Base-by-base conservation (phyloP, 768 basidiomycete genomes). In the Mycena kentingensis region DNA sequence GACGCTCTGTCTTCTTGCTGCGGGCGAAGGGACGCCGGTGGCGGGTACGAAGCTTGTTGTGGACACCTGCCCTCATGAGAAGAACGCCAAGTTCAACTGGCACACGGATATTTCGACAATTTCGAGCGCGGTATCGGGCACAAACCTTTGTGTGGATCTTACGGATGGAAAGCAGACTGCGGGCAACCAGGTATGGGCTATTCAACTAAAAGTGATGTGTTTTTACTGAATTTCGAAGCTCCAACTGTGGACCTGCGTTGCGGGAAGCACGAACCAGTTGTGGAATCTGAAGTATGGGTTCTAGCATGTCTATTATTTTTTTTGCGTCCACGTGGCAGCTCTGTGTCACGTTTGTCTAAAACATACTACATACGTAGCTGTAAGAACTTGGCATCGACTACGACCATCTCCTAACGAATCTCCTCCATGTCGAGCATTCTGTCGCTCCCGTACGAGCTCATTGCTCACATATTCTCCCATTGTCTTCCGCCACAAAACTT, bases 181-280 rank as follows among this genome's bases (percentile, higher is more conserved):
- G 34, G 63, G 64, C n/a, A 57, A 38, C 37, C 37, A 38, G 37
- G 37, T 38, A 6, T 19, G 37, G 8, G 10, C 8, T 32, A 32
- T 32, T 32, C 37, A 8, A 21, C 37, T 15, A 38, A 11, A 34
- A 11, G 13, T 38, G 37, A 8, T 38, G 11, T 11, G n/a, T n/a
- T 21, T 38, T 38, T 38, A 15, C 37, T 38, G n/a, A n/a, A n/a
- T n/a, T n/a, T n/a, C 57, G 15, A 60, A 63, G 52, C 55, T 65
- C 24, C 63, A 65, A 45, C 50, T 63, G 41, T 65, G 60, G 60
- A 46, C 34, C 36, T 63, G 62, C 52, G 34, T 45, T 37, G 34
- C 27, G 24, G 47, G 48, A 18, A 54, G 51, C 51, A 44, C 46
- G 15, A 61, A 62, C 49, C 60, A 62, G 32, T 38, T 42, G 19